phyloP scores from a whole-genome alignment of 257 asterid species.

The Verbascum thapsus region DNA sequence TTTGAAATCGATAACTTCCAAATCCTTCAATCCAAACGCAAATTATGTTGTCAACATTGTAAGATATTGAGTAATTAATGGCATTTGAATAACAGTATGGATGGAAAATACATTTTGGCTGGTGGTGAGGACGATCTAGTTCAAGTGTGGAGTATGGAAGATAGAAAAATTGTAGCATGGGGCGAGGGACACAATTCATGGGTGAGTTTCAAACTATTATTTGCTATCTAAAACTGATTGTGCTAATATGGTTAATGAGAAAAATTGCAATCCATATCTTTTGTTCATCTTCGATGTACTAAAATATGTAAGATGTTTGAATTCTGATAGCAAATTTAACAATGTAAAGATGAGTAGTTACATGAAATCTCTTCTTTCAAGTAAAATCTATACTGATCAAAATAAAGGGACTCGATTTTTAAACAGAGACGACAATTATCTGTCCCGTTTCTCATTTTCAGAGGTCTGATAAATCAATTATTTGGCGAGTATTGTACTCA shows the following conservation, averaged over 20 bases:
- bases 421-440: too few species aligned
- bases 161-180: constrained; percentile 75
- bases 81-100: constrained; percentile 54
- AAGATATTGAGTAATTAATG: constrained; percentile 35
- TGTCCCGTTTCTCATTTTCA: too few species aligned
- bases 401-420: too few species aligned
- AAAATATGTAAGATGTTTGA: background rate
- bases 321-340: background rate
- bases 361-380: too few species aligned
- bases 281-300: background rate
- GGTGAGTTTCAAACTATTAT: constrained; percentile 47
- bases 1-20: too few species aligned
- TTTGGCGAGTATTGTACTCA: too few species aligned
- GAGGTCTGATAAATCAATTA: too few species aligned
- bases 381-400: too few species aligned
- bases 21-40: background rate
- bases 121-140: constrained; percentile 83
- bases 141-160: constrained; percentile 85
- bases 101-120: constrained; percentile 68
- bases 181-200: constrained; percentile 80
- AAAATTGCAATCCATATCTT: background rate
- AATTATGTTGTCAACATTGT: constrained; percentile 20
- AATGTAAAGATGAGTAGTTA: too few species aligned
- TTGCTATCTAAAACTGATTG: background rate
- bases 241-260: background rate